phyloP scores from a whole-genome alignment of 73 alveolate species.

The Paramecium sexaurelia region DNA sequence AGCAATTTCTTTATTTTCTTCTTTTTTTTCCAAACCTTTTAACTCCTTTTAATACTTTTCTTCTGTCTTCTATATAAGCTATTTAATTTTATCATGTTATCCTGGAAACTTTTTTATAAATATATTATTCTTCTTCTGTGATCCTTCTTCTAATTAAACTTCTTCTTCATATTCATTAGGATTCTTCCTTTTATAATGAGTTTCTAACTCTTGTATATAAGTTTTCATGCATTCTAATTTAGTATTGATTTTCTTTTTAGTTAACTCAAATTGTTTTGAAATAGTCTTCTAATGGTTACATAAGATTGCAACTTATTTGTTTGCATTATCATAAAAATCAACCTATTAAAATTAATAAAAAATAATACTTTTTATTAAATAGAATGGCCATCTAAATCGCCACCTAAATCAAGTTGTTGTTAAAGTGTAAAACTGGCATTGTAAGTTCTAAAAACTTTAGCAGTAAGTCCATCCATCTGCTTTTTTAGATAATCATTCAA shows the following conservation, averaged over 20 bases:
- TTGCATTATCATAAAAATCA: constrained; percentile 95
- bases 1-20: constrained; percentile 95
- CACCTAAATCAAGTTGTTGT: constrained; percentile 73
- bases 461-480: constrained; percentile 97
- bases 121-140: constrained; percentile 61
- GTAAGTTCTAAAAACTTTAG: constrained; percentile 99
- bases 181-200: constrained; percentile 74
- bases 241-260: constrained; percentile 82
- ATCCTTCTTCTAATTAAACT: constrained; percentile 71
- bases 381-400: constrained; percentile 68
- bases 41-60: constrained; percentile 72
- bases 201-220: constrained; percentile 76
- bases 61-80: constrained; percentile 72
- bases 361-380: constrained; percentile 61
- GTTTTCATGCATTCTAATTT: constrained; percentile 77
- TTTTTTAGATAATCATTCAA: constrained; percentile 94
- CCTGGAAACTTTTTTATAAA: constrained; percentile 82
- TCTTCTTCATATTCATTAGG: constrained; percentile 70
- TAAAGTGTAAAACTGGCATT: constrained; percentile 97
- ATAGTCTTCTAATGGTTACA: constrained; percentile 98
- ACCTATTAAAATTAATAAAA: constrained; percentile 78
- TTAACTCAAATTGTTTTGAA: constrained; percentile 88
- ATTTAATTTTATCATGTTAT: constrained; percentile 73
- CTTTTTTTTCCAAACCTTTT: constrained; percentile 70
- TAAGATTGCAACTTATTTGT: constrained; percentile 96